phyloP scores from a whole-genome alignment of 2,329 filamentous ascomycete genomes.

The Colletotrichum musae region DNA sequence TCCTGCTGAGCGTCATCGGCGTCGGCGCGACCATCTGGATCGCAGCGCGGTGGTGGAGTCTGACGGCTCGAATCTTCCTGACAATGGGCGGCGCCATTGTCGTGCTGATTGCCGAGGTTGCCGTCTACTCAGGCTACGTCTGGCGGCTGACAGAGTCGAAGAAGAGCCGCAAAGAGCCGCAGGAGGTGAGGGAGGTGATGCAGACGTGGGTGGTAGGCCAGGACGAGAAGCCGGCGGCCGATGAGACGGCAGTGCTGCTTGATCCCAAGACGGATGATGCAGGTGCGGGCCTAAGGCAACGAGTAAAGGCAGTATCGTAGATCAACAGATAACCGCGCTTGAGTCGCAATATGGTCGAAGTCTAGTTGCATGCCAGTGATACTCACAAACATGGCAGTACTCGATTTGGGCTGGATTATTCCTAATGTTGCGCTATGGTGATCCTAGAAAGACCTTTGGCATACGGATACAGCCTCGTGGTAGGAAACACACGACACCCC shows the following conservation, averaged over 20 bases:
- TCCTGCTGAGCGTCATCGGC: constrained; percentile 87
- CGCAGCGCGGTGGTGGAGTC: constrained; percentile 82
- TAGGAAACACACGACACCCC: neutral
- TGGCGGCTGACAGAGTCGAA: constrained; percentile 80
- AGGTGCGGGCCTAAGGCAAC: constrained; percentile 34
- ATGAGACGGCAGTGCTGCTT: constrained; percentile 15
- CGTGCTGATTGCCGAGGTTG: constrained; percentile 83
- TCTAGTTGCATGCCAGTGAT: too few relatives aligned
- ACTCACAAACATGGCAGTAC: too few relatives aligned
- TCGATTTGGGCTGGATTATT: too few relatives aligned
- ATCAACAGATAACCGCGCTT: too few relatives aligned
- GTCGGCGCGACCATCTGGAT: constrained; percentile 85
- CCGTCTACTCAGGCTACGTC: constrained; percentile 82
- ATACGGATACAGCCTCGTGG: too few relatives aligned
- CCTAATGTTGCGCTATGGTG: too few relatives aligned
- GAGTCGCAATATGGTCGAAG: too few relatives aligned
- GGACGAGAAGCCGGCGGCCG: constrained; percentile 45
- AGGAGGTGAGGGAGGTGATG: constrained; percentile 78
- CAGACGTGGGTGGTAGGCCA: constrained; percentile 78
- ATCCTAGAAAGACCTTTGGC: too few relatives aligned
- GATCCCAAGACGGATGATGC: constrained; percentile 22
- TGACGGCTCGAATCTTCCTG: constrained; percentile 77
- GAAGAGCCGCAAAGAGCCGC: constrained; percentile 69
- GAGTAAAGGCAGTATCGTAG: constrained; percentile 26
- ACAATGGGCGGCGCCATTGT: constrained; percentile 79